phyloP scores from a whole-genome alignment of 176 grass and related monocot genomes.

The Guadua angustifolia region DNA sequence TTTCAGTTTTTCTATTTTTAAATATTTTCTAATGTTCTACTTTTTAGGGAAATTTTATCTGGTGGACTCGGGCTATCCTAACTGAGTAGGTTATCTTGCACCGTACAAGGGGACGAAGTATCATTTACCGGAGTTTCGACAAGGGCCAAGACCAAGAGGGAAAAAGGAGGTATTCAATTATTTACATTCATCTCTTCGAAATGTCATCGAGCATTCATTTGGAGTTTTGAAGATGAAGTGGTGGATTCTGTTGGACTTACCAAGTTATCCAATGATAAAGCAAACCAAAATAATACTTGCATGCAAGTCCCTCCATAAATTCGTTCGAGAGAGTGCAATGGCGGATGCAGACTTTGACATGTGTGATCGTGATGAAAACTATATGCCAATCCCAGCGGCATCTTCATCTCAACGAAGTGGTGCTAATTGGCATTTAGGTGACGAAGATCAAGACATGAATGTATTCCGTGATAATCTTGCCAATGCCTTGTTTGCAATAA shows the following conservation, averaged over 20 bases:
- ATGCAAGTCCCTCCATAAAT: not conserved
- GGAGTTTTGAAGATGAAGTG: not conserved
- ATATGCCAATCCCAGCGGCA: not conserved
- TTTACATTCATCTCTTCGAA: not conserved
- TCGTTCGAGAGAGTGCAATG: not conserved
- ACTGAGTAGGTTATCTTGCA: too few species aligned
- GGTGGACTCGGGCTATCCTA: too few species aligned
- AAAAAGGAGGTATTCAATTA: too few species aligned
- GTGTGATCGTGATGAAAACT: not conserved
- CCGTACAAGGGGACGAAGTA: too few species aligned
- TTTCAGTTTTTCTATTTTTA: too few species aligned
- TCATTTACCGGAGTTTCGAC: too few species aligned
- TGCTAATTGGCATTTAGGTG: not conserved
- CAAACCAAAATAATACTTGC: not conserved
- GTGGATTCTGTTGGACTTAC: not conserved
- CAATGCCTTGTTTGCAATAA: too few species aligned
- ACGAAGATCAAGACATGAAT: not conserved
- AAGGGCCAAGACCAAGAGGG: too few species aligned
- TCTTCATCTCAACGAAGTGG: not conserved
- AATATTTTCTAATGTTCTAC: too few species aligned
- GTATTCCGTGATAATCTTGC: not conserved
- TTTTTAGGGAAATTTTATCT: too few species aligned
- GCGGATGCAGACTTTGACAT: not conserved
- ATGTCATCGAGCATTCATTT: not conserved
- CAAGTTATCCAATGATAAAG: not conserved